phyloP scores from a whole-genome alignment of 371 early-diverging fungal genomes.

The Lichtheimia hyalospora region DNA sequence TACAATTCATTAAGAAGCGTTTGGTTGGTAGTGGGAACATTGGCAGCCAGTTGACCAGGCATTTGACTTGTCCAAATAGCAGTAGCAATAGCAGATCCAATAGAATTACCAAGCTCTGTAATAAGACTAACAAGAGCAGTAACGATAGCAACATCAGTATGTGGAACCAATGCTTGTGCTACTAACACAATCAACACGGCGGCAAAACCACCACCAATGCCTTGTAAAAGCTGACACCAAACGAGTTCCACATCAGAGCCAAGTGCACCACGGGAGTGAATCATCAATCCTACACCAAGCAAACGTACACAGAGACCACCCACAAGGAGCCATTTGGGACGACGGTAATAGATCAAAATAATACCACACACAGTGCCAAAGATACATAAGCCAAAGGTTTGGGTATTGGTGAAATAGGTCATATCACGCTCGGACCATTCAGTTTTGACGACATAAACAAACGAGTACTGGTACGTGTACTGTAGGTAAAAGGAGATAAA shows the following conservation, averaged over 20 bases:
- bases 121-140: constrained; percentile 39
- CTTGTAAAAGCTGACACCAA: constrained; percentile 42
- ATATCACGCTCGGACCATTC: constrained; percentile 15
- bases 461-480: constrained; percentile 19
- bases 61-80: constrained; percentile 48
- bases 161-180: constrained; percentile 24
- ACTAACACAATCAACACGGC: constrained; percentile 21
- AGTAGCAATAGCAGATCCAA: constrained; percentile 46
- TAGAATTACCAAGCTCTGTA: constrained; percentile 34
- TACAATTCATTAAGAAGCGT: constrained; percentile 20
- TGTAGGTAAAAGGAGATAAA: constrained; percentile 23
- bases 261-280: constrained; percentile 38
- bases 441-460: constrained; percentile 17
- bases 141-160: constrained; percentile 39
- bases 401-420: constrained; percentile 13
- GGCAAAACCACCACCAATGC: constrained; percentile 45
- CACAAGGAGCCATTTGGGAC: constrained; percentile 16
- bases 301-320: constrained; percentile 34
- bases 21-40: constrained; percentile 43
- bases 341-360: constrained; percentile 13
- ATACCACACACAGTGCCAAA: constrained; percentile 16
- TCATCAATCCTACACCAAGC: constrained; percentile 47
- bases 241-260: constrained; percentile 43
- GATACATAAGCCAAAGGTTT: constrained; percentile 14
- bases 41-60: constrained; percentile 29